These are phyloP conservation scores for Deinandra increscens DNA, from an alignment of 129 eudicot genomes.

Conservation along the genomic window DNA sequence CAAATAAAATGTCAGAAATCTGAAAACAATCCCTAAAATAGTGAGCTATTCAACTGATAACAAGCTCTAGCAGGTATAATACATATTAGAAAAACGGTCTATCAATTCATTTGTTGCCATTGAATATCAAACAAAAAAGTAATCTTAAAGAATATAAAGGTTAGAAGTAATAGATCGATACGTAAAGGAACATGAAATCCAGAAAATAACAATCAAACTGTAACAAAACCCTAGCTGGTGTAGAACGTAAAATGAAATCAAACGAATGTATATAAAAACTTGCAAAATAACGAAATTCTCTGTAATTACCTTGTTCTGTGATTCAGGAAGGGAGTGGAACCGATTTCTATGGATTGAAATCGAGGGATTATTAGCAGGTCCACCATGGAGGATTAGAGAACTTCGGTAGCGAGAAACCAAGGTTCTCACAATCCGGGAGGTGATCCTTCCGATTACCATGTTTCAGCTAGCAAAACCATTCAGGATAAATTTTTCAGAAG, in stretches of 20 bases:
- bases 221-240: slow-evolving; percentile 41
- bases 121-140: not conserved
- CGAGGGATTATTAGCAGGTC: slow-evolving; percentile 25
- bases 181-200: not conserved
- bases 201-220: slow-evolving; percentile 27
- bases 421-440: slow-evolving; percentile 43
- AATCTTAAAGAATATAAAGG: no score
- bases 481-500: not conserved
- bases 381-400: slow-evolving; percentile 31
- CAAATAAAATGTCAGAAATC: no score
- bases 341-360: slow-evolving; percentile 30
- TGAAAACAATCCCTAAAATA: not conserved
- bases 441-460: slow-evolving; percentile 47
- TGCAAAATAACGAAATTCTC: not conserved
- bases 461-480: not conserved
- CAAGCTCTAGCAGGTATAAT: not conserved
- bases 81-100: no score
- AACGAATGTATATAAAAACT: not conserved
- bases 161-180: no score
- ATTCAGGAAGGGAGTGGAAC: slow-evolving; percentile 33
- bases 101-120: not conserved
- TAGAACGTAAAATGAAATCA: not conserved
- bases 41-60: not conserved
- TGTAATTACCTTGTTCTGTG: slow-evolving; percentile 37
- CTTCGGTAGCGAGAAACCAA: slow-evolving; percentile 41